Conservation (phyloP, 371 early-diverging fungal genomes). For the Parasitella parasitica region DNA sequence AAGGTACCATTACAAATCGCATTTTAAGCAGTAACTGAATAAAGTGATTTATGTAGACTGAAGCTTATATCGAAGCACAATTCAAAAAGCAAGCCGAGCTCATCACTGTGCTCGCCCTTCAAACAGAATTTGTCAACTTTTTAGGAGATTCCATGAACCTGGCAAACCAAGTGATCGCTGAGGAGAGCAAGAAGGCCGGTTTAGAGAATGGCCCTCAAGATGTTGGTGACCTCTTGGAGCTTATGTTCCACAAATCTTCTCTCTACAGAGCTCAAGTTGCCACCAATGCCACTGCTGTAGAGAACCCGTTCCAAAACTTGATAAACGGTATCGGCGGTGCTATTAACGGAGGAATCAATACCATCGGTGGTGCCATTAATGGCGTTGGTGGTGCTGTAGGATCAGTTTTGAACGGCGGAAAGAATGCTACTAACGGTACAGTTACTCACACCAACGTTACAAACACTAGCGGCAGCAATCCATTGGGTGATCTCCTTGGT, state of each 20-base stretch:
- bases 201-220: background rate
- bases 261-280: background rate
- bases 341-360: background rate
- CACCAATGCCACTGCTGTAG: background rate
- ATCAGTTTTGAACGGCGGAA: background rate
- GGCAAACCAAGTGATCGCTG: background rate
- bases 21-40: background rate
- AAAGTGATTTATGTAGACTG: background rate
- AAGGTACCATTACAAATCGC: background rate
- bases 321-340: background rate
- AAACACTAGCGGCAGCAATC: background rate
- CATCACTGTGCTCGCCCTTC: background rate
- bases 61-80: background rate
- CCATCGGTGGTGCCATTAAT: background rate
- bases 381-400: background rate
- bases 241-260: background rate
- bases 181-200: background rate
- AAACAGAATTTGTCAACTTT: background rate
- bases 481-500: background rate
- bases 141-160: background rate
- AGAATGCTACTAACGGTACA: background rate
- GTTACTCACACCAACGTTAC: background rate
- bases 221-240: background rate
- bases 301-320: background rate
- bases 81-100: background rate